Conservation (phyloP, 2,329 filamentous ascomycete species). For the Trichophyton simii region DNA sequence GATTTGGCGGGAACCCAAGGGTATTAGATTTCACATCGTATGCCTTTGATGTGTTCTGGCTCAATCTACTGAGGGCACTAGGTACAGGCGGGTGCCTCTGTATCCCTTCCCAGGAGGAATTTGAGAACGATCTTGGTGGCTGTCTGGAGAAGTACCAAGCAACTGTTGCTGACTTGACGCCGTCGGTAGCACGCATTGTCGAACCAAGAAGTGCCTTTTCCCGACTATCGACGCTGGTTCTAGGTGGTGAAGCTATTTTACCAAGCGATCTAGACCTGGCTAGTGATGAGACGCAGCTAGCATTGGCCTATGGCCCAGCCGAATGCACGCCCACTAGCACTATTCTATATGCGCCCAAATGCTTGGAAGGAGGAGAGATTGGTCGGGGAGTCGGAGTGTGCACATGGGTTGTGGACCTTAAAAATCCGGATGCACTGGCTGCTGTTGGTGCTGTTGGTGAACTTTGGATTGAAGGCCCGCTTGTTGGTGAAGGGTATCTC, state of each 20-base stretch:
- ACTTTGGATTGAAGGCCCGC: constrained; percentile 28
- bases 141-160: constrained; percentile 40
- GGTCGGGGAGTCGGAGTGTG: constrained; percentile 12
- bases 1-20: constrained; percentile 30
- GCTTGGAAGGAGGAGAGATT: constrained; percentile 27
- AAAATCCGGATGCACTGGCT: constrained; percentile 13
- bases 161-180: constrained; percentile 47
- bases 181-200: constrained; percentile 41
- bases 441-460: constrained; percentile 31
- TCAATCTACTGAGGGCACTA: constrained; percentile 28
- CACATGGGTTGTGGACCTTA: constrained; percentile 17
- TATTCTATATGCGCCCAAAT: constrained; percentile 23
- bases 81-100: constrained; percentile 47
- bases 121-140: constrained; percentile 37
- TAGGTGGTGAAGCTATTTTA: constrained; percentile 20
- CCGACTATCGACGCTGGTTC: constrained; percentile 24
- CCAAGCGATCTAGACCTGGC: constrained; percentile 16
- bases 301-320: constrained; percentile 25
- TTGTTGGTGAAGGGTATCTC: constrained; percentile 27
- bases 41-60: constrained; percentile 4
- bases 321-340: constrained; percentile 27
- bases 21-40: constrained; percentile 39
- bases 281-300: constrained; percentile 21
- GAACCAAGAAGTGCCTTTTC: constrained; percentile 31
- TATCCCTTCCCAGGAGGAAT: constrained; percentile 40